Evolutionary conservation across 2,329 filamentous ascomycete species (phyloP).

Genomic region (Berkeleyomyces rouxiae): DNA sequence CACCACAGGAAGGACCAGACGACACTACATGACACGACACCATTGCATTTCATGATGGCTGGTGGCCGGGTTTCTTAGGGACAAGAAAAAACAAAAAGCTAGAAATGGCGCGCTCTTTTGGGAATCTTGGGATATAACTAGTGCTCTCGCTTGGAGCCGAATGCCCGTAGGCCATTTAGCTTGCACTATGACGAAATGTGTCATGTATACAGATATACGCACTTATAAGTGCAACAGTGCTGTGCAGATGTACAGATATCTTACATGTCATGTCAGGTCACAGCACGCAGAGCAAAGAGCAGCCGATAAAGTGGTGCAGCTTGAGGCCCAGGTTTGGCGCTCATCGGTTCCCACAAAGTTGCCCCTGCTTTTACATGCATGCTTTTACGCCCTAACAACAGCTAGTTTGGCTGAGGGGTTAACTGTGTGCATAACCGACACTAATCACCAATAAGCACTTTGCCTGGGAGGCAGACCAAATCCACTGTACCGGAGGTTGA

Average conservation of each 20-base stretch:
- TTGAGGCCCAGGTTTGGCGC: background rate
- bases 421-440: background rate
- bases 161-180: background rate
- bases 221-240: background rate
- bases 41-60: no score
- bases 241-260: background rate
- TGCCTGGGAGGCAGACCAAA: background rate
- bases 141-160: no score
- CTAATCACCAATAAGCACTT: background rate
- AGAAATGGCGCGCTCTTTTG: no score
- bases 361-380: background rate
- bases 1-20: no score
- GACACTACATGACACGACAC: no score
- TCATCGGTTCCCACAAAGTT: background rate
- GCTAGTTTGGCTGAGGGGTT: background rate
- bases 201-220: background rate
- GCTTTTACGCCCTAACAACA: background rate
- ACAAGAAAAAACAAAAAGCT: no score
- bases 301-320: background rate
- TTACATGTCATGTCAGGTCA: background rate
- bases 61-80: no score
- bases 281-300: background rate
- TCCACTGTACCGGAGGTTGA: background rate
- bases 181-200: background rate
- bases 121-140: no score